Conservation (phyloP, 495 filamentous ascomycete genomes). For the Rhizodiscina lignyota region DNA sequence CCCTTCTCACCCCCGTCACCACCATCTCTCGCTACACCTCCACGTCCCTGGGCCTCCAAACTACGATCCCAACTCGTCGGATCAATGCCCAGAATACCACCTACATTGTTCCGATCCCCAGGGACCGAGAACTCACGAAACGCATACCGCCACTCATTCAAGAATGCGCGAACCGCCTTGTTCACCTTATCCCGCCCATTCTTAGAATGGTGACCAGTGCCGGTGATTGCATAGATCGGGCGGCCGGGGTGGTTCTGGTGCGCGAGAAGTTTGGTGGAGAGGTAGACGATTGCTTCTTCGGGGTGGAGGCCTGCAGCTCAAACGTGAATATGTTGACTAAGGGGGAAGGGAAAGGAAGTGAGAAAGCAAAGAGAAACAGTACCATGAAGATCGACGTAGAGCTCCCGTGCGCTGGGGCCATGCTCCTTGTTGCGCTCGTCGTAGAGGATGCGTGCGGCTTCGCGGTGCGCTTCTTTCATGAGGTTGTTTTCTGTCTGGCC, state of each 20-base stretch:
- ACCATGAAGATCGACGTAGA: constrained; percentile 88
- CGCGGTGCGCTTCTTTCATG: constrained; percentile 93
- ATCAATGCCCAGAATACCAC: constrained; percentile 89
- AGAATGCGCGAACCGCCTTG: constrained; percentile 75
- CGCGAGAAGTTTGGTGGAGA: constrained; percentile 71
- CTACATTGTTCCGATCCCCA: constrained; percentile 77
- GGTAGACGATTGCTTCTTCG: constrained; percentile 90
- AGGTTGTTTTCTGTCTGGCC: constrained; percentile 93
- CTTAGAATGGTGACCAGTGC: constrained; percentile 94
- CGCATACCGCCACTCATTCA: constrained; percentile 91
- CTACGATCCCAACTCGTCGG: constrained; percentile 61
- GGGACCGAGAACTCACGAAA: constrained; percentile 94
- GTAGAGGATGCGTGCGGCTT: constrained; percentile 81
- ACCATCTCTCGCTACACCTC: constrained; percentile 10
- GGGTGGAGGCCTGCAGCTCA: constrained; percentile 51
- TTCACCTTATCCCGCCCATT: constrained; percentile 98
- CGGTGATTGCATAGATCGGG: constrained; percentile 91
- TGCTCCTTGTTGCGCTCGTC: constrained; percentile 81
- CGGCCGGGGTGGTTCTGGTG: constrained; percentile 31
- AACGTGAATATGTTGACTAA: background rate
- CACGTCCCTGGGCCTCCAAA: constrained; percentile 23
- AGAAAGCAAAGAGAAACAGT: constrained; percentile 2
- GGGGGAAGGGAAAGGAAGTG: background rate
- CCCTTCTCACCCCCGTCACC: constrained; percentile 24
- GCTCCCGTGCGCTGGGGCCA: constrained; percentile 37